These are phyloP conservation scores for Xylaria sp. DNA, from an alignment of 2,329 filamentous ascomycete genomes.

Conservation along the genomic window DNA sequence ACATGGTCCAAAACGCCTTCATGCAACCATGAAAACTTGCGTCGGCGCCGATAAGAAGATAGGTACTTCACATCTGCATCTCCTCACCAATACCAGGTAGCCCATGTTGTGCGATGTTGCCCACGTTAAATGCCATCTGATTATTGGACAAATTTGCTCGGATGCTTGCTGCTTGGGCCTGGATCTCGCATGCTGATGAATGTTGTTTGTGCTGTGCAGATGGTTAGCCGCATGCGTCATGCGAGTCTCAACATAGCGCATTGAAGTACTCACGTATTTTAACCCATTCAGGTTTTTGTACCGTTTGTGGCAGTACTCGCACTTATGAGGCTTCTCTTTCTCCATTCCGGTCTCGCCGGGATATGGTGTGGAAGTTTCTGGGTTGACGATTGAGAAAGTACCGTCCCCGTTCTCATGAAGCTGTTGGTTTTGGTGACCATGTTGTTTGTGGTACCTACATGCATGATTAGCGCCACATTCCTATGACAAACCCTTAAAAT, in stretches of 20 bases:
- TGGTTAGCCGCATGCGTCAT: conserved; percentile 43
- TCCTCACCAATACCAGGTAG: conserved; percentile 66
- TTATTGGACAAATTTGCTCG: conserved; percentile 48
- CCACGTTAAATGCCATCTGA: conserved; percentile 48
- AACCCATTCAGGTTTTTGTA: conserved; percentile 99
- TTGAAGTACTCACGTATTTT: conserved; percentile 77
- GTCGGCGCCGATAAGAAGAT: not conserved
- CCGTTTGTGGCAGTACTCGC: conserved; percentile 94
- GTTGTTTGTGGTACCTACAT: conserved; percentile 74
- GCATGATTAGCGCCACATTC: conserved; percentile 46
- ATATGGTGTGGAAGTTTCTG: conserved; percentile 91
- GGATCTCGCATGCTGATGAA: conserved; percentile 89
- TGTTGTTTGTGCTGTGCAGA: conserved; percentile 74
- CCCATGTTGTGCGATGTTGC: conserved; percentile 50
- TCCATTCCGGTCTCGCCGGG: conserved; percentile 99
- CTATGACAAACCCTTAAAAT: conserved; percentile 24
- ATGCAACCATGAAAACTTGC: not conserved
- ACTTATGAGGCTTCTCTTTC: conserved; percentile 99
- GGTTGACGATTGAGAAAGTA: conserved; percentile 97
- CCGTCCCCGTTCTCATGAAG: conserved; percentile 96
- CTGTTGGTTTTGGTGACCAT: conserved; percentile 96
- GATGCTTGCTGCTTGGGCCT: conserved; percentile 66
- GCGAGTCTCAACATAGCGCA: not conserved
- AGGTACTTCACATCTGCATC: conserved; percentile 53
- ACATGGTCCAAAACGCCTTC: not conserved